Conservation (phyloP, 2,329 filamentous ascomycete genomes). For the Blumeriella jaapii region DNA sequence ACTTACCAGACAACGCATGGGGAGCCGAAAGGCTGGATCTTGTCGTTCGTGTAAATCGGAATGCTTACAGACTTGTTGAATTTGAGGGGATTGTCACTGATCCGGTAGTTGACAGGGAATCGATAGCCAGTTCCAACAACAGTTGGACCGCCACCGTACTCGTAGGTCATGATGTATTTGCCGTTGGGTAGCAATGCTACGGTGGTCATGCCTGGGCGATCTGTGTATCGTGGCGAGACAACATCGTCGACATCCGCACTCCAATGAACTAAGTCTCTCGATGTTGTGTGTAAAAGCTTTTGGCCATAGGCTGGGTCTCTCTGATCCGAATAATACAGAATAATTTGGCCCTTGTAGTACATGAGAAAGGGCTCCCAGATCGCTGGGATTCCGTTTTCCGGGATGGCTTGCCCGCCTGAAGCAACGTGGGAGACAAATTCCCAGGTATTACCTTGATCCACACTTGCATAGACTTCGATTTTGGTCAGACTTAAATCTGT, state of each 20-base stretch:
- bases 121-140: constrained; percentile 12
- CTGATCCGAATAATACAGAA: constrained; percentile 63
- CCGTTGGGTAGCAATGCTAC: constrained; percentile 42
- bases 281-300: constrained; percentile 49
- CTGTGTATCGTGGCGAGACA: constrained; percentile 47
- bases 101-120: constrained; percentile 27
- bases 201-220: constrained; percentile 57
- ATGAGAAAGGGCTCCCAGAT: constrained; percentile 64
- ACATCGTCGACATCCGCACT: constrained; percentile 49
- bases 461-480: constrained; percentile 58
- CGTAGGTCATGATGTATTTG: constrained; percentile 53
- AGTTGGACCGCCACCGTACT: constrained; percentile 28
- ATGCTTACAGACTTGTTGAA: constrained; percentile 20
- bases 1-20: constrained; percentile 26
- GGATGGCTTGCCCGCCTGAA: constrained; percentile 44
- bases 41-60: constrained; percentile 19
- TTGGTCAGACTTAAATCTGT: constrained; percentile 48
- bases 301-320: constrained; percentile 54
- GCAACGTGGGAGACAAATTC: constrained; percentile 56
- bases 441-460: constrained; percentile 50
- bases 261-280: constrained; percentile 48
- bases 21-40: constrained; percentile 20
- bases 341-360: constrained; percentile 44
- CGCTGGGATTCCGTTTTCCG: constrained; percentile 50
- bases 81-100: constrained; percentile 21